Base-by-base conservation (phyloP, 1,139 yeast species). In the Lodderomyces parapsilosis region DNA sequence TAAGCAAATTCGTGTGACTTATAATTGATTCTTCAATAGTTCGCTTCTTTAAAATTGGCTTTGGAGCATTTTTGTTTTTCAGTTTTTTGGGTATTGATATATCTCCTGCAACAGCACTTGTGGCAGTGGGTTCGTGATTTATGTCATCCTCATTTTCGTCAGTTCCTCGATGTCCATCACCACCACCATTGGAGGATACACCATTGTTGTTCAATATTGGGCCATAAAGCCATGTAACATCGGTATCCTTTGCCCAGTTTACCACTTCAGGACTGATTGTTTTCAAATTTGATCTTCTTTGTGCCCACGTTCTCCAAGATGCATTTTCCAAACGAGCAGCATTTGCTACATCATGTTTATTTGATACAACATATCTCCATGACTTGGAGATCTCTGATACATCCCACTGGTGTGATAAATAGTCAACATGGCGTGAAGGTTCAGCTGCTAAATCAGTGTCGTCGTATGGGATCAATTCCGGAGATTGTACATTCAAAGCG, bases 381-480 rank as follows among this genome's bases (percentile, higher is more conserved):
- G 96, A 88, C 53, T 87, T 87, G 11, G 96, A 86, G 33, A 93
- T 88, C 61, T 93, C 99, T 4, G 83, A 71, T 52, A 91, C 98
- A 56, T 89, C 89, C 99, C 99, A 93, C 59, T 93, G 79, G 60
- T 93, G 96, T 4, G 96, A 87, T 37, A 93, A 74, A 62, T 93
- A 93, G 66, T 93, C 99, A 13, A 93, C 99, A 58, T 91, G 97
- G 42, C 84, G 78, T 39, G 86, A 79, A 5, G 98, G 97, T 56
- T 87, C 95, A 50, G 80, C 79, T 42, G 78, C 78, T 31, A 91
- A 74, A 55, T 86, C 95, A 23, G 83, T 80, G 64, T 93, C 99
- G 63, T 93, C 99, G 56, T 86, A 90, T 13, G 89, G 87, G 28
- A 66, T 58, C 47, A 73, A 55, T 39, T 74, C 78, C 0, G 74